Evolutionary conservation across 2,329 filamentous ascomycete species (phyloP), one percentile per base, ranked within the genome.

Genomic region (Penicillium paneum): DNA sequence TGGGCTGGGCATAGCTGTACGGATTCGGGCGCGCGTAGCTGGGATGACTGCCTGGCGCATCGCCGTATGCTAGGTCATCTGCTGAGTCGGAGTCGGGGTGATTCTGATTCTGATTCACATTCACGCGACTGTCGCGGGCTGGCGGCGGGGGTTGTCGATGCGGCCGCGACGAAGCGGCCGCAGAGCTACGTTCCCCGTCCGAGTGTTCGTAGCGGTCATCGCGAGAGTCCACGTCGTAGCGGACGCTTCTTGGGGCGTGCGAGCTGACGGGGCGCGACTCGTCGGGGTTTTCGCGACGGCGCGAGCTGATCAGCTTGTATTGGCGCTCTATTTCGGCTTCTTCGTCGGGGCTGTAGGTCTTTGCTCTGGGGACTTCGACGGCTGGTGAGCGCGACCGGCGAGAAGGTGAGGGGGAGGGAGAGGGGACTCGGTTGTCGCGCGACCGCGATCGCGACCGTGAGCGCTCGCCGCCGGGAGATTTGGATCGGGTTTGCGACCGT

Each of bases 401-500:
- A 4, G 58, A 61, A 66, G 39, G 38, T 1, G 38, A 40, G 13
- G 68, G 62, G 11, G 67, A 63, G 21, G 71, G 67, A 26, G 67
- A 68, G 12, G 71, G 65, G 12, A 59, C 64, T 41, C 74, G 71
- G 49, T 55, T 65, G 57, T 76, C 74, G 67, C 75, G 75, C 63
- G 75, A 77, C 49, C 70, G 70, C 63, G 75, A 77, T 49, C 70
- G 70, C 62, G 75, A 76, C 49, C 70, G 70, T 42, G 75, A 77
- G 55, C 74, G 73, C 40, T 76, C 75, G 41, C 72, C 69, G 28
- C 74, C 73, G 32, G 75, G 76, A 32, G 76, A 78, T 58, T 73
- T 77, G 57, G 76, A 78, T 51, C 76, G 71, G 57, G 71, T 72
- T 52, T 76, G 74, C 59, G 72, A 73, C 64, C 73, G 72, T 64